Evolutionary conservation across 441 rosid genomes (phyloP), one percentile per base, ranked within the genome.

Genomic region (Eruca vesicaria): DNA sequence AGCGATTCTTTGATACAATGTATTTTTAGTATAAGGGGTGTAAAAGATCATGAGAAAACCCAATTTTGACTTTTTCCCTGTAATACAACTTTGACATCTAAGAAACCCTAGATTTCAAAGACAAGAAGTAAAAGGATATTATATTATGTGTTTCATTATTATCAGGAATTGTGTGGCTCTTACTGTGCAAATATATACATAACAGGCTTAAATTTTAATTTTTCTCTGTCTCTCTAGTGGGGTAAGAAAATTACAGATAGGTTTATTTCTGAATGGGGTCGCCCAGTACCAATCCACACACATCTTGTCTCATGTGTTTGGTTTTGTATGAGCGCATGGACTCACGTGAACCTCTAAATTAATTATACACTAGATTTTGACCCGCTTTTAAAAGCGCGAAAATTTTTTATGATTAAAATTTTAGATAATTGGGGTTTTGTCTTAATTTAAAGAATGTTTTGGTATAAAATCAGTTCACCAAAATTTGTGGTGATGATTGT

Each of bases 331-430:
- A 78, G 81, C 66, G 68, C 76, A 58, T 62, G 60, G 81, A 66
- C 78, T 87, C 96, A 89, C 96, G 90, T 85, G 94, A 90, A 86
- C 81, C 79, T 75, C 88, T 76, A 52, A 33, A 41, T 58, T 11
- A 33, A 19, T n/a, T n/a, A n/a, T n/a, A n/a, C n/a, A n/a, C n/a
- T n/a, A n/a, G n/a, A n/a, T n/a, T n/a, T n/a, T n/a, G n/a, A n/a
- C n/a, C n/a, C n/a, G n/a, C n/a, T n/a, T n/a, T n/a, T n/a, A n/a
- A n/a, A n/a, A n/a, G n/a, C n/a, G n/a, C n/a, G n/a, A n/a, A n/a
- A n/a, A n/a, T n/a, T n/a, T n/a, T n/a, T n/a, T n/a, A n/a, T n/a
- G n/a, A n/a, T n/a, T n/a, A n/a, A n/a, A n/a, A n/a, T n/a, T n/a
- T n/a, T n/a, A n/a, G n/a, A n/a, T n/a, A n/a, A n/a, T n/a, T n/a